Percentiles rank a stretch among this genome's conserved stretches.
These are phyloP conservation scores for Termitomyces sp. DNA, from an alignment of 768 basidiomycete genomes.

Conservation along the genomic window DNA sequence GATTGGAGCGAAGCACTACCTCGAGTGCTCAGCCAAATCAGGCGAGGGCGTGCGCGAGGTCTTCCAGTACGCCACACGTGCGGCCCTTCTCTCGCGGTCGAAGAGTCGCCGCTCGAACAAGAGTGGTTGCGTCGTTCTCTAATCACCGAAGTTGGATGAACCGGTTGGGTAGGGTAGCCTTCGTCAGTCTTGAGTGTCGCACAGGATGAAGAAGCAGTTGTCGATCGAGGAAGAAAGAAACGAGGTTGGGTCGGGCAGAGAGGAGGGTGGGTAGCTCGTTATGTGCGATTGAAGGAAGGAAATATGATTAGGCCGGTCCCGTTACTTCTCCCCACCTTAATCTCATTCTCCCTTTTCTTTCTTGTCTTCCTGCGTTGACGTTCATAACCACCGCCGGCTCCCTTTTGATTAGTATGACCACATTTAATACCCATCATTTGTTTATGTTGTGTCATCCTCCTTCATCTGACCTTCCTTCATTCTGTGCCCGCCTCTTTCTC, in stretches of 20 bases:
- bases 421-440: conserved; percentile 5
- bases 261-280: neutral
- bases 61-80: conserved; percentile 95
- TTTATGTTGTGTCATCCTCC: neutral
- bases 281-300: conserved; percentile 1
- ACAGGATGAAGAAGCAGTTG: neutral
- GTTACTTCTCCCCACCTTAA: neutral
- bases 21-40: conserved; percentile 95
- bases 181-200: neutral
- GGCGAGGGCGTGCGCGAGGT: conserved; percentile 98
- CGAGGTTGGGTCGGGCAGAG: neutral
- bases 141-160: neutral
- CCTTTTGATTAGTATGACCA: neutral
- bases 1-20: conserved; percentile 94
- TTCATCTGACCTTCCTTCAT: neutral
- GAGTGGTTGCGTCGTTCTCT: conserved; percentile 13
- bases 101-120: conserved; percentile 14
- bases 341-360: neutral
- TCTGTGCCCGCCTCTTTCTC: neutral
- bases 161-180: neutral
- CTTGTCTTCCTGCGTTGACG: neutral
- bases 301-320: conserved; percentile 2
- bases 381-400: neutral
- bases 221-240: neutral
- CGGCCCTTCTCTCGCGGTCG: conserved; percentile 59